Percentiles rank a stretch among this genome's conserved stretches.
Evolutionary conservation across 306 rosid species (phyloP).

Genomic region (Oxytropis ochrocephala): DNA sequence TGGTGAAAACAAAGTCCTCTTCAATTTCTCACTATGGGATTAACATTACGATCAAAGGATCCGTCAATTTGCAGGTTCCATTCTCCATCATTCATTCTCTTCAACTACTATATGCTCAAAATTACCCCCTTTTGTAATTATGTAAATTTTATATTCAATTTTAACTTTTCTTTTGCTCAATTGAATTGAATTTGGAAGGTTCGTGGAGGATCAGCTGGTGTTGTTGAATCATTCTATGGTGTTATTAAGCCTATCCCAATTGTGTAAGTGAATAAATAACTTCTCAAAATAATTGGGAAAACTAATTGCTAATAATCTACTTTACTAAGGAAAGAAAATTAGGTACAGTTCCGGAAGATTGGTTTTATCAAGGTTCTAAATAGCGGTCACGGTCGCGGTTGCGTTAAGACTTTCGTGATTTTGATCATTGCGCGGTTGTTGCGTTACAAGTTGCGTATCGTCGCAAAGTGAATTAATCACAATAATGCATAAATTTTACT

Average conservation of each 20-base stretch:
- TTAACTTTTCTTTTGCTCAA: not conserved
- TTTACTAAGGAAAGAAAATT: too few relatives aligned
- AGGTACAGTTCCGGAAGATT: too few relatives aligned
- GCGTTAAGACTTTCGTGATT: too few relatives aligned
- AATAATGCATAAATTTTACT: too few relatives aligned
- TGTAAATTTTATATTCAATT: too few relatives aligned
- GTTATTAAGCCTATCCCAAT: conserved; percentile 70
- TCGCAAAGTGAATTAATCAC: too few relatives aligned
- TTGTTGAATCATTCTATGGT: conserved; percentile 73
- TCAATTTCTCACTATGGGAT: conserved; percentile 75
- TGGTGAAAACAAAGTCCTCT: conserved; percentile 54
- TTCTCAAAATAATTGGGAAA: not conserved
- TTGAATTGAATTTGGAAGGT: conserved; percentile 40
- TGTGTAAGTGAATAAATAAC: conserved; percentile 44
- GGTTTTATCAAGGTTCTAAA: too few relatives aligned
- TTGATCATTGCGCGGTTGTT: too few relatives aligned
- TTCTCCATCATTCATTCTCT: not conserved
- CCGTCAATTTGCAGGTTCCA: conserved; percentile 76
- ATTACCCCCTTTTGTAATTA: not conserved
- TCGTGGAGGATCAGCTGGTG: conserved; percentile 92
- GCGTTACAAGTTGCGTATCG: too few relatives aligned
- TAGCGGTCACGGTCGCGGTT: too few relatives aligned
- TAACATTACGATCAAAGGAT: conserved; percentile 63
- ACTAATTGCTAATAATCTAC: too few relatives aligned
- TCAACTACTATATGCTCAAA: conserved; percentile 3